These are phyloP conservation scores for Ophiostoma ips DNA, from an alignment of 2,329 filamentous ascomycete species.

Conservation along the genomic window DNA sequence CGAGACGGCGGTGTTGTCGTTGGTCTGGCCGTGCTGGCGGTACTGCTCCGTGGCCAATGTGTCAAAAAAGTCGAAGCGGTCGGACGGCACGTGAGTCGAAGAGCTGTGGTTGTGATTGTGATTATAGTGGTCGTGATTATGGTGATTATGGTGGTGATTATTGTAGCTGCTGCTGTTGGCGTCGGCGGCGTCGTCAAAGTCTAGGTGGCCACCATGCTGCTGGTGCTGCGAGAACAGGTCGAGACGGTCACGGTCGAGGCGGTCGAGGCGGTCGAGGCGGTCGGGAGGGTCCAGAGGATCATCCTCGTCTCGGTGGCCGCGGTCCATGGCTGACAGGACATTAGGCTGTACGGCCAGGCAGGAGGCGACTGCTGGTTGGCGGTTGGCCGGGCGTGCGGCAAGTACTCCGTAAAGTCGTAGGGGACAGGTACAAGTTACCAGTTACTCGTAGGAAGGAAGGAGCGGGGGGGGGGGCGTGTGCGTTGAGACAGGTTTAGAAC, in stretches of 20 bases:
- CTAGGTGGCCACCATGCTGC: slow-evolving; percentile 6
- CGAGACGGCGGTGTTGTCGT: not conserved
- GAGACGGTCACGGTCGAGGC: slow-evolving; percentile 10
- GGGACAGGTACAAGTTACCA: not conserved
- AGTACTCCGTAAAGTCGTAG: not conserved
- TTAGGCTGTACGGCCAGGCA: slow-evolving; percentile 18
- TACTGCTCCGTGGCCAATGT: too few species aligned
- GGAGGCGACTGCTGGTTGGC: not conserved
- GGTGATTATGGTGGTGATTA: not conserved
- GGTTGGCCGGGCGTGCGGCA: slow-evolving; percentile 3
- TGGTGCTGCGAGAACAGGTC: slow-evolving; percentile 6
- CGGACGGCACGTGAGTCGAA: not conserved
- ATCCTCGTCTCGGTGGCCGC: slow-evolving; percentile 30
- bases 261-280: slow-evolving; percentile 16
- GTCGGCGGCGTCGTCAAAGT: slow-evolving; percentile 15
- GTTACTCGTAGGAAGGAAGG: not conserved
- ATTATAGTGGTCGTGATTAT: slow-evolving; percentile 13
- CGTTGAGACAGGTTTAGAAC: slow-evolving; percentile 1
- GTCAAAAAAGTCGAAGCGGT: not conserved
- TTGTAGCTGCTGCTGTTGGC: too few species aligned
- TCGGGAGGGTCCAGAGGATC: slow-evolving; percentile 17
- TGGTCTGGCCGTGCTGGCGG: not conserved
- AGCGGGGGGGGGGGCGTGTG: not conserved
- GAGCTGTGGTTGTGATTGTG: slow-evolving; percentile 6
- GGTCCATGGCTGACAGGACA: slow-evolving; percentile 33